phyloP scores from a whole-genome alignment of 371 early-diverging fungal species.

The Catenaria anguillulae region DNA sequence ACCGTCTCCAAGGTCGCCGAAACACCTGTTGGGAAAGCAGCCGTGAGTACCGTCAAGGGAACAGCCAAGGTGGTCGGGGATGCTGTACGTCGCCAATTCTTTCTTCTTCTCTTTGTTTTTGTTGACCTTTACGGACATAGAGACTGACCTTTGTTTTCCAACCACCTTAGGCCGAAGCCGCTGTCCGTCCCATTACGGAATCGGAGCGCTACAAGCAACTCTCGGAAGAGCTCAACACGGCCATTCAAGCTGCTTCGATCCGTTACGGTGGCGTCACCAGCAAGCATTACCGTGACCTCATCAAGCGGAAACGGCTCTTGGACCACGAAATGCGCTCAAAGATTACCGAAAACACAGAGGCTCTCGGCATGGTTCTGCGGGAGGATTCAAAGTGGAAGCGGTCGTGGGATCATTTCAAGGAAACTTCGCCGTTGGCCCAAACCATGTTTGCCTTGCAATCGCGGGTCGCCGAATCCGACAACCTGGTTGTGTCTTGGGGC shows the following conservation, averaged over 20 bases:
- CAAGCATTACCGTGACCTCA: conserved; percentile 52
- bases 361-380: conserved; percentile 79
- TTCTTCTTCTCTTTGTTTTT: background rate
- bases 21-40: conserved; percentile 7
- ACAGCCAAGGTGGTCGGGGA: conserved; percentile 58
- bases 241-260: conserved; percentile 55
- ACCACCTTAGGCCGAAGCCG: conserved; percentile 2
- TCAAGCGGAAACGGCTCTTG: conserved; percentile 34
- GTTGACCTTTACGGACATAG: no score
- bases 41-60: conserved; percentile 36
- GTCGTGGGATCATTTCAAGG: conserved; percentile 83
- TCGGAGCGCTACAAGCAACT: conserved; percentile 65
- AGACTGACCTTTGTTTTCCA: no score
- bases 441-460: conserved; percentile 60
- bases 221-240: conserved; percentile 65
- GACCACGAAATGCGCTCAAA: conserved; percentile 13
- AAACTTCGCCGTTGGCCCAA: conserved; percentile 71
- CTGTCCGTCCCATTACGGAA: conserved; percentile 23
- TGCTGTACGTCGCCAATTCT: conserved; percentile 33
- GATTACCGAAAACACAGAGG: conserved; percentile 38
- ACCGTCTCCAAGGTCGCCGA: conserved; percentile 37
- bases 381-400: conserved; percentile 82
- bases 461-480: conserved; percentile 79
- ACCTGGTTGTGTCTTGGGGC: conserved; percentile 62
- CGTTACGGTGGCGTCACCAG: conserved; percentile 61